Evolutionary conservation across 1,284 basidiomycete genomes (phyloP).

Genomic region (Cutaneotrichosporon arboriforme): DNA sequence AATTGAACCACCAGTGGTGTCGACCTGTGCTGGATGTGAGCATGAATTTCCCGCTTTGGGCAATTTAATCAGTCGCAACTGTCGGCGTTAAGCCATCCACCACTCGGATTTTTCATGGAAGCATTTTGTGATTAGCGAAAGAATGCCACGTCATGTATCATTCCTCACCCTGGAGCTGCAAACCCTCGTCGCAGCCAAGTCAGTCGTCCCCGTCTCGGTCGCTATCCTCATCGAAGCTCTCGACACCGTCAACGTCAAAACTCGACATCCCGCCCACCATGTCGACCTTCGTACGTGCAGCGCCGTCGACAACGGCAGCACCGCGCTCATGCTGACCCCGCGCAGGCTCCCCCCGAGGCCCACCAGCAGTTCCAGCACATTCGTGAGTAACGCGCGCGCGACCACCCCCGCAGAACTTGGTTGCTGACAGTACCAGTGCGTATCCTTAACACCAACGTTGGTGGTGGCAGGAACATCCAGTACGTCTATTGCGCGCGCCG

Average conservation of each 20-base stretch:
- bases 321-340: not conserved
- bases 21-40: too few relatives aligned
- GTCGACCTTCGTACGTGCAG: conserved; percentile 3
- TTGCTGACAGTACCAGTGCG: conserved; percentile 61
- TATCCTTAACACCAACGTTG: conserved; percentile 98
- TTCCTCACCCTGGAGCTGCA: not conserved
- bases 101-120: too few relatives aligned
- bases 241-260: conserved; percentile 1
- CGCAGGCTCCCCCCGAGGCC: conserved; percentile 80
- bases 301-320: not conserved
- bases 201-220: not conserved
- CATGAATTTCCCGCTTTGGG: too few relatives aligned
- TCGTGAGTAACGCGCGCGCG: conserved; percentile 2
- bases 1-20: too few relatives aligned
- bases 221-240: not conserved
- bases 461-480: conserved; percentile 59
- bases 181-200: not conserved
- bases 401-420: too few relatives aligned
- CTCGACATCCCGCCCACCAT: conserved; percentile 8
- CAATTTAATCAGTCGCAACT: too few relatives aligned
- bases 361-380: conserved; percentile 78
- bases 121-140: too few relatives aligned
- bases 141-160: not conserved
- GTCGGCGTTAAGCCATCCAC: too few relatives aligned
- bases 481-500: too few relatives aligned